These are phyloP conservation scores for Aspergillus luchuensis DNA, from an alignment of 2,329 filamentous ascomycete species.

Conservation along the genomic window DNA sequence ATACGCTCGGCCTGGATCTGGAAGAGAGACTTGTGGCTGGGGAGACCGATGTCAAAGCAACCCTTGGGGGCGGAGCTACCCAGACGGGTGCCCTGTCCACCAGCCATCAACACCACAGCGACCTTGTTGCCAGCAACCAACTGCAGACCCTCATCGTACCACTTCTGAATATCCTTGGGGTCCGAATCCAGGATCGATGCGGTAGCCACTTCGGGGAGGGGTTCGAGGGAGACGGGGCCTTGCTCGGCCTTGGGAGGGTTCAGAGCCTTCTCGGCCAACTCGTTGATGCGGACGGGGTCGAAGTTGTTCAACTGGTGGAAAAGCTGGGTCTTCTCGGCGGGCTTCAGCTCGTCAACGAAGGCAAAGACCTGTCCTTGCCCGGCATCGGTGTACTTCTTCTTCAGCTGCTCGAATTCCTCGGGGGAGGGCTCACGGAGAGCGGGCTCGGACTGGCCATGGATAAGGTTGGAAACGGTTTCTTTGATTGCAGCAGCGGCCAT, in stretches of 20 bases:
- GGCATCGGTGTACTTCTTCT: conserved; percentile 71
- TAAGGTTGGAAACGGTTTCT: conserved; percentile 51
- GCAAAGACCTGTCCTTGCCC: conserved; percentile 80
- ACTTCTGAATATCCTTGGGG: conserved; percentile 73
- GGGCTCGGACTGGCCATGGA: conserved; percentile 44
- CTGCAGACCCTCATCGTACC: conserved; percentile 73
- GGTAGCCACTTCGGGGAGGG: conserved; percentile 80
- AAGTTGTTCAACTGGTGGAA: conserved; percentile 81
- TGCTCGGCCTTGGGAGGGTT: conserved; percentile 67
- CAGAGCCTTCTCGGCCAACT: conserved; percentile 78
- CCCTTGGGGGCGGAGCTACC: conserved; percentile 96
- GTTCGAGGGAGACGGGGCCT: conserved; percentile 67
- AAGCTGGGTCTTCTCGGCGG: conserved; percentile 72
- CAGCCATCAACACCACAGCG: conserved; percentile 92
- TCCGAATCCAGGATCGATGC: conserved; percentile 92
- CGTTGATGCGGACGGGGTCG: conserved; percentile 84
- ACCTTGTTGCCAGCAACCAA: conserved; percentile 70
- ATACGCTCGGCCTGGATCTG: conserved; percentile 97
- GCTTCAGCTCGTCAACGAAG: conserved; percentile 79
- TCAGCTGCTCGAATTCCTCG: conserved; percentile 68
- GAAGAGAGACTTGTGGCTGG: conserved; percentile 91
- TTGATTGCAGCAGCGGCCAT: conserved; percentile 45
- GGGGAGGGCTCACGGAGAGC: conserved; percentile 56
- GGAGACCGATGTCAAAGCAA: conserved; percentile 93
- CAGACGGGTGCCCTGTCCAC: conserved; percentile 90